A percentile compares a stretch with the other conserved stretches of the same genome.
Conservation (phyloP, 2,329 filamentous ascomycete genomes). For the Diaporthe sp. region DNA sequence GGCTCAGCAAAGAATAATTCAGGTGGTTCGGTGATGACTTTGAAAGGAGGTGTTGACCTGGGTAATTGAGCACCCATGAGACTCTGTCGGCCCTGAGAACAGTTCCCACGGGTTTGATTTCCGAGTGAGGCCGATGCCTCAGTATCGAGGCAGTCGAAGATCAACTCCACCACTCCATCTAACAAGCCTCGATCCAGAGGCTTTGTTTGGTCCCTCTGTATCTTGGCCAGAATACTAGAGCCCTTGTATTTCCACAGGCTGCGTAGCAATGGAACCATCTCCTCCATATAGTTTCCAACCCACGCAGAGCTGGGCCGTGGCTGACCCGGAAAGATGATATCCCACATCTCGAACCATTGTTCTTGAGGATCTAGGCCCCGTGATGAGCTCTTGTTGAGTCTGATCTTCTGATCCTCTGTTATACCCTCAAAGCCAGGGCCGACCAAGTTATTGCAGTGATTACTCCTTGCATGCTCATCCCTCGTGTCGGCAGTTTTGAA, state of each 20-base stretch:
- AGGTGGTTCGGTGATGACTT: background rate
- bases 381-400: background rate
- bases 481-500: background rate
- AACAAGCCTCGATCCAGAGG: background rate
- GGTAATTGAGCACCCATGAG: background rate
- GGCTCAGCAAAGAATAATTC: background rate
- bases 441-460: background rate
- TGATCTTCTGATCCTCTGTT: background rate
- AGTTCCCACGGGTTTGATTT: background rate
- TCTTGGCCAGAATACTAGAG: background rate
- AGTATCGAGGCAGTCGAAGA: background rate
- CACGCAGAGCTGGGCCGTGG: background rate
- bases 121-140: background rate
- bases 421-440: background rate
- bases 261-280: conserved; percentile 15
- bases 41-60: background rate
- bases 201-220: background rate
- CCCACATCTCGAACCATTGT: conserved; percentile 23
- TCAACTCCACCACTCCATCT: background rate
- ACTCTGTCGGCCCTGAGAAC: background rate
- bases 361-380: background rate
- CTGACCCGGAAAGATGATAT: background rate
- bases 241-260: background rate
- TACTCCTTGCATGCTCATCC: background rate
- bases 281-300: conserved; percentile 6